A percentile compares a stretch with the other conserved stretches of the same genome.
Conservation (phyloP, 2,329 filamentous ascomycete genomes). For the Verticillium dahliae region DNA sequence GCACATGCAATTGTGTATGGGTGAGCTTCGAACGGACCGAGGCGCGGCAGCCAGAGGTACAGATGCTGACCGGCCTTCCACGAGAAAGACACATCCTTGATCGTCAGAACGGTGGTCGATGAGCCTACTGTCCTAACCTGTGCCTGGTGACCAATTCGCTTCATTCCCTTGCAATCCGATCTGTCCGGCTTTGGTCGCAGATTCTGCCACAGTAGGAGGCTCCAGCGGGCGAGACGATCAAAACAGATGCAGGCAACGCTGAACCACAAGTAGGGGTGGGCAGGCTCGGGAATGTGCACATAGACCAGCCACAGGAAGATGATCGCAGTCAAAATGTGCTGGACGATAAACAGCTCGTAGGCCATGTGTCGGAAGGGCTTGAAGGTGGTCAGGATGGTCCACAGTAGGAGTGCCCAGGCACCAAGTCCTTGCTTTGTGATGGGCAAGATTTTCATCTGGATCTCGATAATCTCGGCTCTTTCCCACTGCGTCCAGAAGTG, state of each 20-base stretch:
- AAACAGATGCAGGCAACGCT: slow-evolving; percentile 56
- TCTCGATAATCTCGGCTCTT: slow-evolving; percentile 48
- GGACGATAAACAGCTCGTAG: slow-evolving; percentile 21
- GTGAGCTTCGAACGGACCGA: slow-evolving; percentile 49
- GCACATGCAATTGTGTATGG: slow-evolving; percentile 56
- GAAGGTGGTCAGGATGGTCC: slow-evolving; percentile 16
- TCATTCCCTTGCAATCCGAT: slow-evolving; percentile 38
- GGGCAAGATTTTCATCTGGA: slow-evolving; percentile 52
- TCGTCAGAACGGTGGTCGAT: slow-evolving; percentile 49
- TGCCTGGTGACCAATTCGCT: slow-evolving; percentile 45
- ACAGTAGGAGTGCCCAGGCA: slow-evolving; percentile 17
- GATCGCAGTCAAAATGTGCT: slow-evolving; percentile 17
- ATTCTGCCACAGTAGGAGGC: slow-evolving; percentile 46
- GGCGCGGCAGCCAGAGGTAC: slow-evolving; percentile 20
- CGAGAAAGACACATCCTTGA: slow-evolving; percentile 52
- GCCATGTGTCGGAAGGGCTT: slow-evolving; percentile 16
- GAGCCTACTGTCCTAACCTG: slow-evolving; percentile 40
- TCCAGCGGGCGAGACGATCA: slow-evolving; percentile 48
- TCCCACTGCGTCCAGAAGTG: slow-evolving; percentile 63
- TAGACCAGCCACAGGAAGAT: slow-evolving; percentile 55
- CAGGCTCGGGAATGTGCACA: slow-evolving; percentile 52
- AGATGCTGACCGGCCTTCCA: slow-evolving; percentile 19
- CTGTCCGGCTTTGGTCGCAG: slow-evolving; percentile 32
- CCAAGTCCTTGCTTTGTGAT: slow-evolving; percentile 14
- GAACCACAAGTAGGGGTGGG: slow-evolving; percentile 60